phyloP scores from a whole-genome alignment of 306 rosid species.

The Fragaria ananassa region DNA sequence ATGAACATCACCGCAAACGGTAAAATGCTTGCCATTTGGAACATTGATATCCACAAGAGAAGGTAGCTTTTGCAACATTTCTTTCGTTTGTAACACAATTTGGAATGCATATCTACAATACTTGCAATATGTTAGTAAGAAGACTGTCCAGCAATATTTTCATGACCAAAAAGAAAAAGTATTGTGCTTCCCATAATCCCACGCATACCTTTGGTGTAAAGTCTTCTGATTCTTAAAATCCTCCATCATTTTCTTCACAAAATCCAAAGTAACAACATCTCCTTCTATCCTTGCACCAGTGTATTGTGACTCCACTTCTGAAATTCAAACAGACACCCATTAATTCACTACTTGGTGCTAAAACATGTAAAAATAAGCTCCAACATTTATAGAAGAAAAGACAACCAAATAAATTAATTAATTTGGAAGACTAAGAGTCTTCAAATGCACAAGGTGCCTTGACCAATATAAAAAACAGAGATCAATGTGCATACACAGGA shows the following conservation, averaged over 20 bases:
- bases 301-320: constrained; percentile 93
- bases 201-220: constrained; percentile 77
- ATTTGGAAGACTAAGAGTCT: background rate
- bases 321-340: constrained; percentile 32
- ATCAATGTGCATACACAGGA: background rate
- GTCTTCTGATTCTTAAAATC: constrained; percentile 90
- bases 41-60: constrained; percentile 82
- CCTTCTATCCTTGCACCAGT: constrained; percentile 95
- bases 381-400: background rate
- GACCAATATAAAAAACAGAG: background rate
- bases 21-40: constrained; percentile 76
- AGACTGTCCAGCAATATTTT: constrained; percentile 15
- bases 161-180: background rate
- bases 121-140: constrained; percentile 17
- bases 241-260: constrained; percentile 93
- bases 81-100: constrained; percentile 84
- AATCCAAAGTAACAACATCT: constrained; percentile 80
- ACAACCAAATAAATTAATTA: background rate
- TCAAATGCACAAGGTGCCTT: background rate
- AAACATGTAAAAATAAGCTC: constrained; percentile 13
- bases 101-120: constrained; percentile 85
- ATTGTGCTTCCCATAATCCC: constrained; percentile 30
- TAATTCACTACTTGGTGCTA: constrained; percentile 22
- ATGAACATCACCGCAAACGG: constrained; percentile 98
- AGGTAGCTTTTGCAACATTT: constrained; percentile 70